phyloP scores from a whole-genome alignment of 2,329 filamentous ascomycete species.

The Alternaria arborescens region DNA sequence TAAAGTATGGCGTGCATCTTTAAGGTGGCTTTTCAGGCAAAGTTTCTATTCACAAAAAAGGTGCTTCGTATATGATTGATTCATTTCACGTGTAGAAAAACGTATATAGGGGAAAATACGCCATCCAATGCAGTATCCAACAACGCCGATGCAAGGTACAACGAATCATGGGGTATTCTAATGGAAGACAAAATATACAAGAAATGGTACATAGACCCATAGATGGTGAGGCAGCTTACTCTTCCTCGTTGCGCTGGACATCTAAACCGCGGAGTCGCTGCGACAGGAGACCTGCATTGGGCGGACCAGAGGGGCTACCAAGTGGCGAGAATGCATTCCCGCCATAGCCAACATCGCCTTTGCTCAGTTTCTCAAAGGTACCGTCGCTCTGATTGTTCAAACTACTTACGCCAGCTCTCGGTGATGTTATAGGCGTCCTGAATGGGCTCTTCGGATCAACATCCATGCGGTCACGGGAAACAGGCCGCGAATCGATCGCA shows the following conservation, averaged over 20 bases:
- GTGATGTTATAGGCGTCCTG: constrained; percentile 32
- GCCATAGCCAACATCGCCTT: constrained; percentile 64
- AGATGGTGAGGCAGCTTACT: neutral
- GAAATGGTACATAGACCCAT: neutral
- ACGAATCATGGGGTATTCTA: constrained; percentile 8
- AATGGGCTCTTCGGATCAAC: constrained; percentile 38
- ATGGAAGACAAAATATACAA: neutral
- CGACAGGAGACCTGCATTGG: constrained; percentile 73
- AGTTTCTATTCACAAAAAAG: neutral
- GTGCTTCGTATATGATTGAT: neutral
- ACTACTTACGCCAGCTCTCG: constrained; percentile 28
- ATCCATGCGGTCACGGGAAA: constrained; percentile 46
- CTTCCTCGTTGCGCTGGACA: constrained; percentile 46
- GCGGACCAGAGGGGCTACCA: constrained; percentile 62
- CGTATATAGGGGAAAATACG: neutral
- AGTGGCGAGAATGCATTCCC: constrained; percentile 46
- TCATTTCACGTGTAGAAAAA: neutral
- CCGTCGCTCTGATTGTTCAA: constrained; percentile 22
- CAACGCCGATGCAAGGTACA: neutral
- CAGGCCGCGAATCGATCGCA: constrained; percentile 41
- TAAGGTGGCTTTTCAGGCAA: too few relatives aligned
- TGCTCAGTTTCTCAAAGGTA: constrained; percentile 73
- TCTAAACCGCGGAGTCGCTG: constrained; percentile 72
- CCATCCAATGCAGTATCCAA: neutral
- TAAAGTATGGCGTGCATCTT: too few relatives aligned